These are phyloP conservation scores for Diplotaxis tenuifolia DNA, from an alignment of 345 rosid genomes.

Conservation along the genomic window DNA sequence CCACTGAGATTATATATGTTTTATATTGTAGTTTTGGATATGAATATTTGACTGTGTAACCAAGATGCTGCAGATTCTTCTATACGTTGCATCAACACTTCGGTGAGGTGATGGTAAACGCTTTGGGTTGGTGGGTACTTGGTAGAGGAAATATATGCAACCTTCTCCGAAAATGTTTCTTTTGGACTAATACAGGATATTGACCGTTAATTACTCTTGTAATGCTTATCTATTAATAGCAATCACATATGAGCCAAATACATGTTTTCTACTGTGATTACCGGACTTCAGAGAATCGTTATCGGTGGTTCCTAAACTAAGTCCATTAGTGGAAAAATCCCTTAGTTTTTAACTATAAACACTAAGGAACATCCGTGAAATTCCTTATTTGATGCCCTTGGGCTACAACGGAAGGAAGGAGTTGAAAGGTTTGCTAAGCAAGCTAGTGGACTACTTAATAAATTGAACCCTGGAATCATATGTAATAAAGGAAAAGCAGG, in stretches of 20 bases:
- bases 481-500: conserved; percentile 83
- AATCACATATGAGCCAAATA: background rate
- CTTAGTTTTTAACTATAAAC: too few relatives aligned
- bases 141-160: background rate
- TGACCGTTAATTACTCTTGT: background rate
- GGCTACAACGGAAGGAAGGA: conserved; percentile 48
- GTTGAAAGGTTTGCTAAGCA: conserved; percentile 65
- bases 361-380: background rate
- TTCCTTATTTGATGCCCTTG: background rate
- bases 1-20: conserved; percentile 4
- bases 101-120: conserved; percentile 1
- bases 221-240: background rate
- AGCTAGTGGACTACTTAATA: conserved; percentile 67
- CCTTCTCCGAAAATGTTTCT: background rate
- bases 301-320: too few relatives aligned
- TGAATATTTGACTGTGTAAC: conserved; percentile 23
- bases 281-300: too few relatives aligned
- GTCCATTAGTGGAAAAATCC: too few relatives aligned
- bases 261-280: background rate
- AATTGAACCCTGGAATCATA: conserved; percentile 83
- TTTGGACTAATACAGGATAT: background rate
- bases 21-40: conserved; percentile 24
- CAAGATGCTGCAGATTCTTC: conserved; percentile 21
- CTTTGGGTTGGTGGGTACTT: conserved; percentile 14
- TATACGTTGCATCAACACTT: conserved; percentile 13